Base-by-base conservation (phyloP, 176 grass and related monocot genomes). In the Triticum timopheevii region DNA sequence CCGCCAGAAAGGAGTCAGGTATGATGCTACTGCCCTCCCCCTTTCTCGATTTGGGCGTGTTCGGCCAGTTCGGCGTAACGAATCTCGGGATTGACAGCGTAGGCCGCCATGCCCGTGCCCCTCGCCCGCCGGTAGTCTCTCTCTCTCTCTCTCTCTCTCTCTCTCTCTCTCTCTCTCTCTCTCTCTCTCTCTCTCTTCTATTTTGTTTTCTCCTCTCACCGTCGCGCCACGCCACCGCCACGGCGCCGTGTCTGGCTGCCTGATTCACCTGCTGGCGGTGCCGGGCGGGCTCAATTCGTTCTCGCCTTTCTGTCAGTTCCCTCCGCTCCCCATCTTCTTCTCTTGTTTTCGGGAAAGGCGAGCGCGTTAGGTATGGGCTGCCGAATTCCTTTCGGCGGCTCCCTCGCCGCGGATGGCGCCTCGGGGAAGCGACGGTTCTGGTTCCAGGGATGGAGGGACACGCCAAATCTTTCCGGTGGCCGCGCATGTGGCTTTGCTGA, bases 1-100 rank as follows among this genome's bases (percentile, higher is more conserved):
- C 25, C 82, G 45, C 22, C 71, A 74, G 45, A 86, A 85, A 28
- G 88, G 88, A 97, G 34, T 87, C 92, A 92, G 95, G 95, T 97
- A 85, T 66, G 59, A 58, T 81, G 58, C 78, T n/a, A 69, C 9
- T 24, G 4, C 13, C 25, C 22, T 24, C 20, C 19, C 19, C 76
- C 16, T 49, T 50, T 81, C 63, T 68, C 13, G 63, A 9, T 50
- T 67, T 20, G 27, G 20, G 36, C 17, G 4, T 0, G 73, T 81
- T 81, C 28, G 80, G 80, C 80, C 27, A 0, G 73, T 81, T 81
- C 28, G 80, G 80, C 80, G 42, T 10, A 23, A 8, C 27, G 5
- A 82, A 69, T 82, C 64, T 8, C 25, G 2, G 15, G 61, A 65
- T 30, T 63, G 15, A n/a, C 24, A 17, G 1, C 39, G 38, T 45